phyloP scores from a whole-genome alignment of 1,284 basidiomycete genomes.

The Cerrena zonata region DNA sequence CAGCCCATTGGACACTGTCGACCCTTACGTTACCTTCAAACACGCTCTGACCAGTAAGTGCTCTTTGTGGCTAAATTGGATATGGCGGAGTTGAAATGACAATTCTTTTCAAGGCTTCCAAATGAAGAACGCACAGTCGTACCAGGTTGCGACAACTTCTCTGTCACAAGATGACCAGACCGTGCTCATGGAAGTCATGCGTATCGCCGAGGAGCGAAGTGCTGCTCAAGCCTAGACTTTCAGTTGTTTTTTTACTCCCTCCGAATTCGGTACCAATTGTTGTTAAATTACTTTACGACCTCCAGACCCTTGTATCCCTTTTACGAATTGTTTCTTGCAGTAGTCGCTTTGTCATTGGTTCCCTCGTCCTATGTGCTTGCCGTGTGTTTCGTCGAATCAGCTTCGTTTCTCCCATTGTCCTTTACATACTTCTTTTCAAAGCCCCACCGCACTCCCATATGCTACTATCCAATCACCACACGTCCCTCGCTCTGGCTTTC shows the following conservation, averaged over 20 bases:
- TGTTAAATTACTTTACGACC: too few relatives aligned
- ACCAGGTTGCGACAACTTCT: constrained; percentile 66
- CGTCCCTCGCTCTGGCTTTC: too few relatives aligned
- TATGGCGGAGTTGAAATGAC: background rate
- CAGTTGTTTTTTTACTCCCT: background rate
- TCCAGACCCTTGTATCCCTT: too few relatives aligned
- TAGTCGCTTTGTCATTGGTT: background rate
- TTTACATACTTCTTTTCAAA: background rate
- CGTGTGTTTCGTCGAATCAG: background rate
- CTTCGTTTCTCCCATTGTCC: background rate
- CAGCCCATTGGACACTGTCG: constrained; percentile 68
- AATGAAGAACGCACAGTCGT: constrained; percentile 57
- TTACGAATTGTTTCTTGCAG: background rate
- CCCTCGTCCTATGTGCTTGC: background rate
- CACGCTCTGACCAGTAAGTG: constrained; percentile 61
- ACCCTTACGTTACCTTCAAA: constrained; percentile 71
- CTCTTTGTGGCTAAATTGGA: background rate
- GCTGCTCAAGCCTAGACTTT: constrained; percentile 1
- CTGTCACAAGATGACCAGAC: constrained; percentile 71
- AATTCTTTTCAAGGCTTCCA: constrained; percentile 52
- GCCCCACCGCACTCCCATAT: too few relatives aligned
- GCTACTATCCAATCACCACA: too few relatives aligned
- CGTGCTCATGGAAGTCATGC: constrained; percentile 76
- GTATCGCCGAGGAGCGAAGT: constrained; percentile 38
- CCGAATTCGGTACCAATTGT: background rate